Evolutionary conservation across 129 eudicot species (phyloP).

Genomic region (Saposhnikovia divaricata): DNA sequence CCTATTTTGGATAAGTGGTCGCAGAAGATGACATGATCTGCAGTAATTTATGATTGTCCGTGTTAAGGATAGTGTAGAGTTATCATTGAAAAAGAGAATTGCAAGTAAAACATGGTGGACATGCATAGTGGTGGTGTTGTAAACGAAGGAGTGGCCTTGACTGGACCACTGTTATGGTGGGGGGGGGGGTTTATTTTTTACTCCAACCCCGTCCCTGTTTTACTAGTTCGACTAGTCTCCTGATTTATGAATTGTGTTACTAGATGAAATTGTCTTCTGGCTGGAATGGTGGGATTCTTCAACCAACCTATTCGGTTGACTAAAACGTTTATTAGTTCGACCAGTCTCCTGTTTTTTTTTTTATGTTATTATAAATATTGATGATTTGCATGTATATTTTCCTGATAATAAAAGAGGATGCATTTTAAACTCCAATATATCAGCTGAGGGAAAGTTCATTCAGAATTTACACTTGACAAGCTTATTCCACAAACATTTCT

Average conservation of each 20-base stretch:
- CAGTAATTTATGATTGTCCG: neutral
- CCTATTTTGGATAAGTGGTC: conserved; percentile 35
- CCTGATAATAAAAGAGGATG: neutral
- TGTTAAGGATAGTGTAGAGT: conserved; percentile 5
- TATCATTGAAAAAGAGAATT: neutral
- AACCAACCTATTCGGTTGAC: neutral
- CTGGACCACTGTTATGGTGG: conserved; percentile 2
- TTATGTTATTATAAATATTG: neutral
- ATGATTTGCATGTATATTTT: neutral
- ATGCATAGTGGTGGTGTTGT: conserved; percentile 7
- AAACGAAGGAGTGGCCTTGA: conserved; percentile 4
- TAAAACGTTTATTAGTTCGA: neutral
- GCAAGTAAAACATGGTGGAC: neutral
- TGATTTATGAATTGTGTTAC: neutral
- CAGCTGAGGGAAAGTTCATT: neutral
- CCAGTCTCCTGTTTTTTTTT: neutral
- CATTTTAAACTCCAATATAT: neutral
- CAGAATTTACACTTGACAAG: neutral
- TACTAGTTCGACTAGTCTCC: no score
- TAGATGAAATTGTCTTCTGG: neutral
- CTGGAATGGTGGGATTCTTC: neutral
- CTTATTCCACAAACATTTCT: no score
- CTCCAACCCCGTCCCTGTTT: neutral
- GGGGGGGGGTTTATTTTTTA: conserved; percentile 10
- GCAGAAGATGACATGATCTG: neutral